Evolutionary conservation across 2,329 filamentous ascomycete species (phyloP), one percentile per base, ranked within the genome.

Genomic region (Fusarium nurragi): DNA sequence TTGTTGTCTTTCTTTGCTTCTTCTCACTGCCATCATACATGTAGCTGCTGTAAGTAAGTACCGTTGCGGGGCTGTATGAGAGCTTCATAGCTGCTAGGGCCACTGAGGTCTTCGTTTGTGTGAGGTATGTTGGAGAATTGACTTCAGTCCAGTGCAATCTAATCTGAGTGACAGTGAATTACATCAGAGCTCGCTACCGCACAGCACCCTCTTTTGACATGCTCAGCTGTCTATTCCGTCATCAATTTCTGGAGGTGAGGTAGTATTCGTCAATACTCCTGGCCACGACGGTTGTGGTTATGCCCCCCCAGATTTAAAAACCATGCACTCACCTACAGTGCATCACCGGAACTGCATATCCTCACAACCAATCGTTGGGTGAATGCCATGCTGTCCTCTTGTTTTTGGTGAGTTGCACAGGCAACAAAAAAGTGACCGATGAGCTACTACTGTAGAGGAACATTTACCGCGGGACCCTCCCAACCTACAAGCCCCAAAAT

Each of bases 401-500:
- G 25, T 32, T 58, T 63, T 65, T 58, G 48, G 44, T 50, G 57
- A 66, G 62, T 63, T 61, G 60, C 61, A 63, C 62, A 65, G 38
- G 36, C 56, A 38, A 32, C 19, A 28, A 40, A 36, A 52, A 45
- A 60, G 49, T 64, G 22, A 47, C 46, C 36, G 52, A 39, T 25
- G 34, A 30, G 47, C 50, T 62, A 65, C 41, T 57, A 43, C 58
- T 41, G 23, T 55, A 49, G 56, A 66, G 57, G 51, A 63, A 51
- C 54, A 63, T 59, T 66, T 66, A 65, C 62, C 62, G 53, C 53
- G 41, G 50, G 28, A 34, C 44, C 64, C 63, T 64, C 64, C 46
- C 60, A 67, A 67, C 54, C 54, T 67, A 46, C 44, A 60, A 56
- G 64, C 64, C 64, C 64, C 54, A 67, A 67, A 64, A 57, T 51